A percentile compares a stretch with the other conserved stretches of the same genome.
Evolutionary conservation across 1,284 basidiomycete species (phyloP).

Genomic region (Cystobasidium slooffiae): DNA sequence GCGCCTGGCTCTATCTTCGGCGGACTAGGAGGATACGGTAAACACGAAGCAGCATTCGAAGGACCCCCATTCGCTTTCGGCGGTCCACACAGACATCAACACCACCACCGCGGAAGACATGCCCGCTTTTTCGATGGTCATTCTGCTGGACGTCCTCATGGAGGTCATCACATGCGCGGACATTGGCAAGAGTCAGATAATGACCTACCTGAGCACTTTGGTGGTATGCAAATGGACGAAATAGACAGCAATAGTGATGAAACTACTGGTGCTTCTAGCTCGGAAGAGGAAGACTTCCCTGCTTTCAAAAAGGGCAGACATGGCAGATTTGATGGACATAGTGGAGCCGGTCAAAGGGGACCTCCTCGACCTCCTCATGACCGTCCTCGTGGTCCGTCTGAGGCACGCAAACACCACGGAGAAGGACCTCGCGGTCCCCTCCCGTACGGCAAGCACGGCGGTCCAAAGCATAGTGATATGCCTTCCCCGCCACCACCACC

Average conservation of each 20-base stretch:
- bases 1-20: background rate
- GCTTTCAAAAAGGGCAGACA: background rate
- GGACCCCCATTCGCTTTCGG: background rate
- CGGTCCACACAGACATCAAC: conserved; percentile 16
- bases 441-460: background rate
- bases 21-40: background rate
- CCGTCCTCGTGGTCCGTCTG: background rate
- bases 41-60: background rate
- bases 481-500: background rate
- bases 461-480: background rate
- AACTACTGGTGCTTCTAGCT: background rate
- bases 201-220: background rate
- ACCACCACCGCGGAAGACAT: background rate
- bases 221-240: background rate
- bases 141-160: no score
- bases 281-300: background rate
- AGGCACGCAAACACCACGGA: background rate
- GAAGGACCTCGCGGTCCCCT: background rate
- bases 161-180: background rate
- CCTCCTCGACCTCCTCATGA: background rate
- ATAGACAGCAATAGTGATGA: background rate
- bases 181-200: background rate
- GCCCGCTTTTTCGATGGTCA: background rate
- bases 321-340: background rate
- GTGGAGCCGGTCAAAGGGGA: background rate